phyloP scores from a whole-genome alignment of 2,329 filamentous ascomycete genomes.

The Aspergillus vadensis region DNA sequence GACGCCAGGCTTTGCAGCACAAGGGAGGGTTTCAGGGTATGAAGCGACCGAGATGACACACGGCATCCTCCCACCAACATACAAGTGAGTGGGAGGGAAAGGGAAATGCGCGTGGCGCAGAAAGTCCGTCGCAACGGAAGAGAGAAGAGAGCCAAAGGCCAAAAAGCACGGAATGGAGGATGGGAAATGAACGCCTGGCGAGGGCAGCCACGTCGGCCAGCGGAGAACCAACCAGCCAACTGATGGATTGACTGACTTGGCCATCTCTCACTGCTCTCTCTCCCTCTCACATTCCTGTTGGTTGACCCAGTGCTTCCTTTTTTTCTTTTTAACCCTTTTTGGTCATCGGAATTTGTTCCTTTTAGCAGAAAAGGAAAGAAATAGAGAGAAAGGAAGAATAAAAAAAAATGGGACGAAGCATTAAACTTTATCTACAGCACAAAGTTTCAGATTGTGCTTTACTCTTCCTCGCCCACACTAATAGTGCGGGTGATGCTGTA shows the following conservation, averaged over 20 bases:
- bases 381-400: not conserved
- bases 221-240: not conserved
- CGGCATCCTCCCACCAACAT: not conserved
- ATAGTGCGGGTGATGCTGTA: not conserved
- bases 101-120: not conserved
- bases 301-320: not conserved
- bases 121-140: not conserved
- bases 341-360: not conserved
- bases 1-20: conserved; percentile 15
- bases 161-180: conserved; percentile 5
- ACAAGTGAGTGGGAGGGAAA: not conserved
- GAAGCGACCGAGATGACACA: not conserved
- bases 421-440: not conserved
- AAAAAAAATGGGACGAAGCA: not conserved
- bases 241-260: not conserved
- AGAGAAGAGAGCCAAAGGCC: not conserved
- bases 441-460: not conserved
- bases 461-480: not conserved
- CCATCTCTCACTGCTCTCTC: not conserved
- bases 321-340: not conserved
- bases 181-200: not conserved
- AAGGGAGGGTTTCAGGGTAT: not conserved
- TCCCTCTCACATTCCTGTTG: not conserved
- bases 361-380: not conserved
- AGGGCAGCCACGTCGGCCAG: conserved; percentile 7